Evolutionary conservation across 352 stramenopile genomes (phyloP).

Genomic region (Aphanomyces cochlioides): DNA sequence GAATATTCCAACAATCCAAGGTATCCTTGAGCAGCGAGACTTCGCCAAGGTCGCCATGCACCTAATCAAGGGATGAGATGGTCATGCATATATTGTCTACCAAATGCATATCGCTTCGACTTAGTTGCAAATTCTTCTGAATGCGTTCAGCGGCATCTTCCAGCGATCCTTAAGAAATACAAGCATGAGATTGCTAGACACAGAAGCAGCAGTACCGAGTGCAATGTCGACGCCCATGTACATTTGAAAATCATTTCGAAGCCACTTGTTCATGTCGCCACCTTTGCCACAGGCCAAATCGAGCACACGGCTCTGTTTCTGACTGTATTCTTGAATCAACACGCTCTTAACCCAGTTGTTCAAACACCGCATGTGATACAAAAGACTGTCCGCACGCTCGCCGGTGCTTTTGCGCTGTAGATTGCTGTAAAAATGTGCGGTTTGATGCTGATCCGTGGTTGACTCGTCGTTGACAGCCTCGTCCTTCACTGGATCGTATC

Average conservation of each 20-base stretch:
- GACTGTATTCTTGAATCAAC: conserved; percentile 88
- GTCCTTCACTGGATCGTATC: conserved; percentile 10
- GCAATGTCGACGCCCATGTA: conserved; percentile 99
- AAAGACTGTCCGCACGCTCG: conserved; percentile 81
- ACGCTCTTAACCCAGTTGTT: conserved; percentile 99
- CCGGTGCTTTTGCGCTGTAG: conserved; percentile 65
- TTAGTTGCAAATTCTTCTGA: conserved; percentile 61
- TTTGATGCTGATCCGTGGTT: conserved; percentile 37
- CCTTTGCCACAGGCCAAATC: conserved; percentile 98
- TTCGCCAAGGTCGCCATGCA: conserved; percentile 70
- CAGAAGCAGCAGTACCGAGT: not conserved
- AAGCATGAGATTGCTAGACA: not conserved
- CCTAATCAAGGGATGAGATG: not conserved
- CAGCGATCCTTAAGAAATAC: conserved; percentile 81
- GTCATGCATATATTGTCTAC: conserved; percentile 22
- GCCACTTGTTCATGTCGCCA: conserved; percentile 97
- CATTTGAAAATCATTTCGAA: conserved; percentile 80
- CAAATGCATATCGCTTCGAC: conserved; percentile 73
- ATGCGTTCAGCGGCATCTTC: conserved; percentile 90
- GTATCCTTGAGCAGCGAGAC: conserved; percentile 63
- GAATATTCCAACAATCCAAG: conserved; percentile 66
- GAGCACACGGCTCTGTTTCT: conserved; percentile 86
- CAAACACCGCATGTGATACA: conserved; percentile 97
- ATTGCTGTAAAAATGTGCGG: conserved; percentile 83
- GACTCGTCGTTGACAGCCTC: conserved; percentile 10